These are phyloP conservation scores for Phytophthora quininea DNA, from an alignment of 352 stramenopile genomes.

Conservation along the genomic window DNA sequence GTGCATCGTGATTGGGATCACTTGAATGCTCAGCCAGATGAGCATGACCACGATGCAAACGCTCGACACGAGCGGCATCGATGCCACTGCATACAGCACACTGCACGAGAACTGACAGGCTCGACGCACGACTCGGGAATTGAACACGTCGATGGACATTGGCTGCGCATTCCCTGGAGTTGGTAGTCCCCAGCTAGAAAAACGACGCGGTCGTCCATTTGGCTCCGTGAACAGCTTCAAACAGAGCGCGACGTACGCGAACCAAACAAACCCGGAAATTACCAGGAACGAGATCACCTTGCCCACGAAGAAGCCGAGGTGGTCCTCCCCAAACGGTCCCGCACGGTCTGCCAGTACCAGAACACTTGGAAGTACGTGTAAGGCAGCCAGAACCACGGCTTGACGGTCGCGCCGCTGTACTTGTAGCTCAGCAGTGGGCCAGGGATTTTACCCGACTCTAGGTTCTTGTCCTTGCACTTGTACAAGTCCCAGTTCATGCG, in stretches of 20 bases:
- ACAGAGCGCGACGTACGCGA: slow-evolving; percentile 69
- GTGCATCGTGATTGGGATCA: slow-evolving; percentile 69
- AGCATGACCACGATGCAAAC: slow-evolving; percentile 55
- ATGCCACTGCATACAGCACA: slow-evolving; percentile 68
- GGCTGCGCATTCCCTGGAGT: slow-evolving; percentile 57
- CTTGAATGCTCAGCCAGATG: slow-evolving; percentile 54
- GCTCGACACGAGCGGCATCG: slow-evolving; percentile 72
- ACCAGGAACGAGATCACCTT: slow-evolving; percentile 65
- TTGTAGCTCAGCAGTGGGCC: slow-evolving; percentile 80
- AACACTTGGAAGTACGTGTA: slow-evolving; percentile 87
- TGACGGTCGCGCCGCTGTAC: slow-evolving; percentile 75
- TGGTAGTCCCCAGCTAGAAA: slow-evolving; percentile 67
- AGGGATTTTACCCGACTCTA: slow-evolving; percentile 58
- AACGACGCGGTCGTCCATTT: slow-evolving; percentile 57
- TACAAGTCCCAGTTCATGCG: slow-evolving; percentile 89
- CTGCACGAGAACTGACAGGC: slow-evolving; percentile 81
- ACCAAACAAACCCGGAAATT: slow-evolving; percentile 69
- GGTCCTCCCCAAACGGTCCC: slow-evolving; percentile 67
- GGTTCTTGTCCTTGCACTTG: slow-evolving; percentile 82
- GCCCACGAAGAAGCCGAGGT: slow-evolving; percentile 63
- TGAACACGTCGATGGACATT: slow-evolving; percentile 72
- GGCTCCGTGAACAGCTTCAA: slow-evolving; percentile 72
- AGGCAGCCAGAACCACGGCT: slow-evolving; percentile 84
- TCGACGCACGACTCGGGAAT: slow-evolving; percentile 71
- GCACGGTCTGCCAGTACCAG: slow-evolving; percentile 80